Evolutionary conservation across 2,329 filamentous ascomycete species (phyloP).

Genomic region (Colletotrichum noveboracense): DNA sequence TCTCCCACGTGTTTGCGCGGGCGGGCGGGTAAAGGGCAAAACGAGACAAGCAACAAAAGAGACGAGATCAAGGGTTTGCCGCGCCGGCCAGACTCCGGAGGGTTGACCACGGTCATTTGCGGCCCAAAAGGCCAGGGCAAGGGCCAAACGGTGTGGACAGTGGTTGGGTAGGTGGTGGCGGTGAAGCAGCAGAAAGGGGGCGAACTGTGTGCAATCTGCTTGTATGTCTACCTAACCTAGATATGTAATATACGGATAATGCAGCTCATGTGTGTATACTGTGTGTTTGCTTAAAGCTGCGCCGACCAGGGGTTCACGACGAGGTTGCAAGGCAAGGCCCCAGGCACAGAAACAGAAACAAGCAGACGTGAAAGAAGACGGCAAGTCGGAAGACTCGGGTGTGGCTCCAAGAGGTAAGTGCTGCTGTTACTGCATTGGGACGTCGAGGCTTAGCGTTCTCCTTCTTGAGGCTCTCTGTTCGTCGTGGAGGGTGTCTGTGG

Average conservation of each 20-base stretch:
- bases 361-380: neutral
- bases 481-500: neutral
- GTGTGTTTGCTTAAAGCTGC: neutral
- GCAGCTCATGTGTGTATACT: neutral
- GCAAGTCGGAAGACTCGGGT: neutral
- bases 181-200: neutral
- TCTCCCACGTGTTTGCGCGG: neutral
- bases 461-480: conserved; percentile 12
- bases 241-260: neutral
- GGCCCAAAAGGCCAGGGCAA: neutral
- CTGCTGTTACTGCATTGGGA: neutral
- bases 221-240: neutral
- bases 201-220: neutral
- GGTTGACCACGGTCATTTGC: neutral
- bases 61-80: neutral
- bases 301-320: neutral
- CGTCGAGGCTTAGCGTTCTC: neutral
- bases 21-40: neutral
- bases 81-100: neutral
- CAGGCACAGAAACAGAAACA: neutral
- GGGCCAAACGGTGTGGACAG: neutral
- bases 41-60: neutral
- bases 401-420: neutral
- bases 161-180: neutral
- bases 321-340: neutral